Percentiles rank a stretch among this genome's conserved stretches.
phyloP scores from a whole-genome alignment of 768 basidiomycete species.

The Kwoniella sp. region DNA sequence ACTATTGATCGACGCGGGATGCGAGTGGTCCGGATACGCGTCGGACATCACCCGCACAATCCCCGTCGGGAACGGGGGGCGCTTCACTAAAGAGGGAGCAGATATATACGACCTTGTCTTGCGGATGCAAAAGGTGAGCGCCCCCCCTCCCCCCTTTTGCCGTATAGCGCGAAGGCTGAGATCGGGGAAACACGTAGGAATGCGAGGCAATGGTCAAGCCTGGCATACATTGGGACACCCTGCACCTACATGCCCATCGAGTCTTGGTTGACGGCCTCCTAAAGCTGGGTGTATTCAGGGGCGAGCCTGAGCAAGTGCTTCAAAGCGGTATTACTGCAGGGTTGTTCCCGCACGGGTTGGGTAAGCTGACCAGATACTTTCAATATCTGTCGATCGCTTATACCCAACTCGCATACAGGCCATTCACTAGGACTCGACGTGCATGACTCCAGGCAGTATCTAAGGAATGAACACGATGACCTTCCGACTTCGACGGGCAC shows the following conservation, averaged over 20 bases:
- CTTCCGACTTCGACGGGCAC: conserved; percentile 43
- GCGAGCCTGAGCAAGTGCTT: conserved; percentile 58
- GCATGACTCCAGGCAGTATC: conserved; percentile 85
- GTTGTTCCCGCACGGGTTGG: conserved; percentile 87
- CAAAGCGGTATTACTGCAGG: conserved; percentile 71
- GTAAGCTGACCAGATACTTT: conserved; percentile 22
- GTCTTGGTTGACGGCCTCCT: conserved; percentile 78
- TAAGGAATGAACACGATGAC: conserved; percentile 52
- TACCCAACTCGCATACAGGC: conserved; percentile 53
- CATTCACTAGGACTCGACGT: conserved; percentile 92
- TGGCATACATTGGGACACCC: conserved; percentile 81
- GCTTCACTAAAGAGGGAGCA: conserved; percentile 72
- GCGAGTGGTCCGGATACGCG: conserved; percentile 73
- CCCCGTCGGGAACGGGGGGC: conserved; percentile 81
- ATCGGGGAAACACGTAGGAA: conserved; percentile 52
- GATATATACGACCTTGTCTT: conserved; percentile 83
- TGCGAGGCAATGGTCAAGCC: conserved; percentile 68
- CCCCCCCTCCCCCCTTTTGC: background rate
- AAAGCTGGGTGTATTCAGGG: conserved; percentile 75
- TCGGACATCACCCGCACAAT: conserved; percentile 59
- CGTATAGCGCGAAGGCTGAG: too few relatives aligned
- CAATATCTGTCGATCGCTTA: background rate
- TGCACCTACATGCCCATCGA: conserved; percentile 78
- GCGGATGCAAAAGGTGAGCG: conserved; percentile 75
- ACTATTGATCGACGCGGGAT: conserved; percentile 88